phyloP scores from a whole-genome alignment of 179 eudicot species.

The Camellia oleifera region DNA sequence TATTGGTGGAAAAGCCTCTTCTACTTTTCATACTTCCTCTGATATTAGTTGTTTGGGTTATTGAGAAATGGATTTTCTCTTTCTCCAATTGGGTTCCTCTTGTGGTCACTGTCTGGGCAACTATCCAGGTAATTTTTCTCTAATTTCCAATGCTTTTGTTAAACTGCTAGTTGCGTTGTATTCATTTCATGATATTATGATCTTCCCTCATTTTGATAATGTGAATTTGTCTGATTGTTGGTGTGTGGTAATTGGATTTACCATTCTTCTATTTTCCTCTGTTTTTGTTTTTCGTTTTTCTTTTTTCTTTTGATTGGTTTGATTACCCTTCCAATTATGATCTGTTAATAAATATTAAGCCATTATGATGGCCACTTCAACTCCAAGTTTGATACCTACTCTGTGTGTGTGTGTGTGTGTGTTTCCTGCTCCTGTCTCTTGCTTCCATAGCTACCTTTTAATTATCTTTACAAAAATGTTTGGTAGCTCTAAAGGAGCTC shows the following conservation, averaged over 20 bases:
- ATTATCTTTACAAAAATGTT: not conserved
- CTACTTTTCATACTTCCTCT: slow-evolving; percentile 54
- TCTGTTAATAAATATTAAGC: no score
- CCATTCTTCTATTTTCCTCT: not conserved
- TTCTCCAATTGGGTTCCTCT: slow-evolving; percentile 79
- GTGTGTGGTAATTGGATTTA: not conserved
- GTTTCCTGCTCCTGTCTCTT: not conserved
- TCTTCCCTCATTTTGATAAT: not conserved
- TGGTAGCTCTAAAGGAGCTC: no score
- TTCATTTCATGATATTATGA: not conserved
- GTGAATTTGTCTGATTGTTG: not conserved
- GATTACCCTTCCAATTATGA: not conserved
- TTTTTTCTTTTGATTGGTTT: not conserved
- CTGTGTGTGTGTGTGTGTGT: no score
- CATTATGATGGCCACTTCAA: no score
- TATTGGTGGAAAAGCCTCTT: slow-evolving; percentile 52
- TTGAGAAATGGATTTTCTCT: slow-evolving; percentile 80
- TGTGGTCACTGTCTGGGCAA: slow-evolving; percentile 70
- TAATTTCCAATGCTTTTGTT: not conserved
- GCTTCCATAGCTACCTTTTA: not conserved
- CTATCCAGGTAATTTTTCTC: slow-evolving; percentile 59
- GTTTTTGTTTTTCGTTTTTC: no score
- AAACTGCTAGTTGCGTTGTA: not conserved
- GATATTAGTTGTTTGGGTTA: slow-evolving; percentile 54
- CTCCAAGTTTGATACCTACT: no score